Evolutionary conservation across 1,139 yeast genomes (phyloP).

Genomic region (Taphrina deformans): DNA sequence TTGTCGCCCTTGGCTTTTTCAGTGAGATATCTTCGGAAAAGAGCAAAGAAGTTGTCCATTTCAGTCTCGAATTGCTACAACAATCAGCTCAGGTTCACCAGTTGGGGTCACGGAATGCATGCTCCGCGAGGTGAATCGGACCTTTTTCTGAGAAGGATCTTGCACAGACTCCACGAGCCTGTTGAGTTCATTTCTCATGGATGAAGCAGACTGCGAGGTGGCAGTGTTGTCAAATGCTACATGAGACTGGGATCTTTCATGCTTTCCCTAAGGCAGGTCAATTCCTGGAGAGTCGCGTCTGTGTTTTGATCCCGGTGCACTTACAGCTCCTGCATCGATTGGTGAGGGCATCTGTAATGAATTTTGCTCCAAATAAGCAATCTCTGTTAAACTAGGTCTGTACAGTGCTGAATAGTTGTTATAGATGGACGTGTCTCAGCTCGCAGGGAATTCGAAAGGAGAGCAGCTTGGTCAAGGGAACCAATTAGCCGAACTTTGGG

Average conservation of each 20-base stretch:
- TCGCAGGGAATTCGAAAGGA: neutral
- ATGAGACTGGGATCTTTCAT: slow-evolving; percentile 35
- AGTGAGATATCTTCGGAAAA: slow-evolving; percentile 85
- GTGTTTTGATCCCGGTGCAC: neutral
- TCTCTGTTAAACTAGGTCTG: neutral
- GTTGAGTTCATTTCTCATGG: slow-evolving; percentile 95
- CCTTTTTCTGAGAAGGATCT: slow-evolving; percentile 55
- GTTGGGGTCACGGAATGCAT: neutral
- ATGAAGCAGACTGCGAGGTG: slow-evolving; percentile 93
- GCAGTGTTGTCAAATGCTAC: slow-evolving; percentile 91
- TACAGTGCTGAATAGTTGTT: neutral
- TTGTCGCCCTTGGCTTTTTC: slow-evolving; percentile 76
- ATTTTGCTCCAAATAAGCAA: neutral
- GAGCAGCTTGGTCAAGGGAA: neutral
- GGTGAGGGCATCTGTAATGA: neutral
- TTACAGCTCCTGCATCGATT: neutral
- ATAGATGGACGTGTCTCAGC: neutral
- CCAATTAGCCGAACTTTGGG: neutral
- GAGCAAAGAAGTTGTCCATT: slow-evolving; percentile 91
- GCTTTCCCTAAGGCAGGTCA: slow-evolving; percentile 17
- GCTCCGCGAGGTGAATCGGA: slow-evolving; percentile 8
- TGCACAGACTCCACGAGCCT: slow-evolving; percentile 76
- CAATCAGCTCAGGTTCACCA: neutral
- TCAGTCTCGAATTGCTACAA: slow-evolving; percentile 70
- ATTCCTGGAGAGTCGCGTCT: neutral